Evolutionary conservation across 2,329 filamentous ascomycete genomes (phyloP), one percentile per base, ranked within the genome.

Genomic region (Aureobasidium sp.): DNA sequence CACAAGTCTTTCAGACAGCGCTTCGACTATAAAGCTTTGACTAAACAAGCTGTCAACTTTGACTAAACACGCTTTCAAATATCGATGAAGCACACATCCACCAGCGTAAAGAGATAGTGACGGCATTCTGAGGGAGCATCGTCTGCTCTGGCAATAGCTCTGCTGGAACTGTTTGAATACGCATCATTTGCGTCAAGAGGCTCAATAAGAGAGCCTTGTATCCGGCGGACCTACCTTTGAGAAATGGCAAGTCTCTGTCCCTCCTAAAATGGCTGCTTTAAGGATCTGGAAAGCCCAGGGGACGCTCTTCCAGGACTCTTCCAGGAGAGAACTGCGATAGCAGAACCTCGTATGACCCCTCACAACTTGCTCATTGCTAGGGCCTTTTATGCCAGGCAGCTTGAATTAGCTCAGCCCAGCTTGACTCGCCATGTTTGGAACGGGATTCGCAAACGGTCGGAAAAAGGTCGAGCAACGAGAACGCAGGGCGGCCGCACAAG

Each of bases 391-490:
- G 48, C 48, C 27, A 51, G 10, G 27, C 27, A 51, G 48, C 48
- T 51, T n/a, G 48, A 34, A 34, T 34, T 51, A 51, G 48, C 48
- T 51, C 27, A 51, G 48, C 48, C 48, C 27, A 51, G 48, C 27
- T 51, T 51, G 27, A 34, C 48, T 36, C 48, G 27, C 48, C 27
- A 51, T 29, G 48, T 51, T 36, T 51, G 27, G 27, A 51, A 51
- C 8, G 48, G 48, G 27, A 8, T n/a, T 51, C 27, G 27, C 27
- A 34, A 51, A 51, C 27, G 27, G 48, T 51, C 17, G 12, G 27
- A 51, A 51, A 51, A 36, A 51, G 48, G 48, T n/a, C 27, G 48
- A 51, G 48, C 48, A 51, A 51, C 48, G 48, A 51, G 48, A 51
- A 51, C 27, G 48, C 27, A 51, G 48, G 48, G 48, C 48, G 48